Base-by-base conservation (phyloP, 2,329 filamentous ascomycete species). In the Fusarium sterilihyphosum region DNA sequence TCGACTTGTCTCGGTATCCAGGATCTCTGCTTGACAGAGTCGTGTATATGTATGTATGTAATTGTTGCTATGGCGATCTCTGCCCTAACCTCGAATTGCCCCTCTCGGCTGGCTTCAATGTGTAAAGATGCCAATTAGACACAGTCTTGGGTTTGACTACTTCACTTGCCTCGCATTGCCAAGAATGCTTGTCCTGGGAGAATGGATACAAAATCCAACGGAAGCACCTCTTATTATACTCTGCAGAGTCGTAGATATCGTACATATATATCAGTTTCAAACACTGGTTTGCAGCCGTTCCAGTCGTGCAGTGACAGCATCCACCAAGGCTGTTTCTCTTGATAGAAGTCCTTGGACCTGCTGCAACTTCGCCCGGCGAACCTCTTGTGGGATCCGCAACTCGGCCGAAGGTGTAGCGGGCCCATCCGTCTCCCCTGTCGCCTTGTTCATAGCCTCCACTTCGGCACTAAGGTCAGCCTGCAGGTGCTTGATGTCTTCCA, bases 271-370 rank as follows among this genome's bases (percentile, higher is more conserved):
- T 53, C 63, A 54, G 61, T 50, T 65, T 78, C 62, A 79, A 38
- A 67, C 56, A 53, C 69, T 68, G 57, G 81, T 73, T 71, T 85
- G 83, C 61, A 94, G 82, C 70, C 86, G 88, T 80, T 92, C 89
- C 71, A 94, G 82, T 65, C 92, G 86, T 65, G 86, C 86, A 74
- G 88, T 90, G 29, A 93, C 88, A 29, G 90, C 92, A 75, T 93
- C 91, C 12, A 94, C 89, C 77, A 94, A 81, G 10, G 91, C 91
- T 53, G 89, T 89, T 82, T 94, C 92, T 35, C 92, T 85, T 65
- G 92, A 90, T 73, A 94, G 82, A 68, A 93, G 81, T 35, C 83
- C 83, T 82, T 90, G 90, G 29, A 94, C 90, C 79, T 92, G 88
- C 65, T 86, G 85, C 73, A 93, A 82, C 82, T 92, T 93, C 58